phyloP scores from a whole-genome alignment of 441 rosid genomes.

The Iberis amara region DNA sequence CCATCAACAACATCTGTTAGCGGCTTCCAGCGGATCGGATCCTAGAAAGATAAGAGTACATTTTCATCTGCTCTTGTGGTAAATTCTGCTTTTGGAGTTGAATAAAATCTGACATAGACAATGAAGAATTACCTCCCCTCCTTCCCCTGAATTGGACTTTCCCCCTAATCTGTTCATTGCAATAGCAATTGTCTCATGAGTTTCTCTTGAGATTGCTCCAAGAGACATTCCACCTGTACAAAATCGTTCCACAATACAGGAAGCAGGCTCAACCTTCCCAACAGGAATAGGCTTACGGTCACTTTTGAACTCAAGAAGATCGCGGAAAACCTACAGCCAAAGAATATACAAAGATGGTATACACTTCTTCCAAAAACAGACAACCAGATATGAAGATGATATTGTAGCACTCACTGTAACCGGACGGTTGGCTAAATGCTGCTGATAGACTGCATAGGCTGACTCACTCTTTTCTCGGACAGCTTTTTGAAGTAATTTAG shows the following conservation, averaged over 20 bases:
- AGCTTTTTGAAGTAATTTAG: slow-evolving; percentile 95
- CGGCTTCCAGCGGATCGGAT: slow-evolving; percentile 95
- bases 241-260: slow-evolving; percentile 80
- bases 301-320: slow-evolving; percentile 94
- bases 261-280: slow-evolving; percentile 92
- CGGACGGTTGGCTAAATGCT: slow-evolving; percentile 93
- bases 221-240: slow-evolving; percentile 99
- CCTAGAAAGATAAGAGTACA: slow-evolving; percentile 40
- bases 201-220: slow-evolving; percentile 99
- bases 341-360: slow-evolving; percentile 9
- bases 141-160: slow-evolving; percentile 98
- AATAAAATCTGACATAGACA: slow-evolving; percentile 15
- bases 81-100: slow-evolving; percentile 2
- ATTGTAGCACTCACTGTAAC: slow-evolving; percentile 58
- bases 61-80: background rate
- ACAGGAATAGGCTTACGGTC: slow-evolving; percentile 83
- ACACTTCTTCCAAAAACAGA: slow-evolving; percentile 14
- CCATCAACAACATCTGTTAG: slow-evolving; percentile 95
- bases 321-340: slow-evolving; percentile 79
- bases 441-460: slow-evolving; percentile 93
- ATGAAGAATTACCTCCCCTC: slow-evolving; percentile 80
- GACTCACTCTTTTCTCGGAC: slow-evolving; percentile 94
- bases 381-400: slow-evolving; percentile 4
- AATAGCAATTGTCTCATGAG: slow-evolving; percentile 98
- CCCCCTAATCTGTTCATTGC: slow-evolving; percentile 98